A percentile compares a stretch with the other conserved stretches of the same genome.
Evolutionary conservation across 495 filamentous ascomycete genomes (phyloP).

Genomic region (Penicillium egyptiacum): DNA sequence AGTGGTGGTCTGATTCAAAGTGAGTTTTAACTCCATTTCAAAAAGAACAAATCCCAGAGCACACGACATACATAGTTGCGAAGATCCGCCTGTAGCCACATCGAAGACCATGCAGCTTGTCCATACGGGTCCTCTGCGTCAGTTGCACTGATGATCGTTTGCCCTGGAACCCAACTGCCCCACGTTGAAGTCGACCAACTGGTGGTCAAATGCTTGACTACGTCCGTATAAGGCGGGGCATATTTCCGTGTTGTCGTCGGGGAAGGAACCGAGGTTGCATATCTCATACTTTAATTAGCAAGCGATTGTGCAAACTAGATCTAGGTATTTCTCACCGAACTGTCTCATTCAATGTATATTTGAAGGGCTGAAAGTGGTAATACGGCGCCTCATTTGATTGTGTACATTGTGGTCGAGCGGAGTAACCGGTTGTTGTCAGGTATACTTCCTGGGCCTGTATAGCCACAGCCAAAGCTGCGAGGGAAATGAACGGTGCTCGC

Average conservation of each 20-base stretch:
- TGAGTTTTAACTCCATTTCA: background rate
- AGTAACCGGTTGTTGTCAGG: slow-evolving; percentile 23
- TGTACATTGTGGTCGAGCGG: slow-evolving; percentile 28
- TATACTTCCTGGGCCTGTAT: slow-evolving; percentile 27
- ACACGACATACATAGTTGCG: slow-evolving; percentile 27
- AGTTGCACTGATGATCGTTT: slow-evolving; percentile 28
- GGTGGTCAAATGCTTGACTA: slow-evolving; percentile 18
- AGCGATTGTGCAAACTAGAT: background rate
- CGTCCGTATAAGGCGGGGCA: slow-evolving; percentile 23
- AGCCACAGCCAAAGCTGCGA: slow-evolving; percentile 12
- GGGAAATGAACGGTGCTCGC: background rate
- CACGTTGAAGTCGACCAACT: slow-evolving; percentile 29
- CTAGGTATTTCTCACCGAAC: slow-evolving; percentile 18
- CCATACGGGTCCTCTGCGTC: slow-evolving; percentile 33
- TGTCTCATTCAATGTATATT: slow-evolving; percentile 27
- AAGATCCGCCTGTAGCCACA: slow-evolving; percentile 31
- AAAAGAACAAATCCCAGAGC: background rate
- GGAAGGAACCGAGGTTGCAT: slow-evolving; percentile 30
- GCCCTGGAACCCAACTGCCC: slow-evolving; percentile 33
- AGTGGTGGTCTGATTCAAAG: slow-evolving; percentile 21
- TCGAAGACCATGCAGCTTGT: slow-evolving; percentile 37
- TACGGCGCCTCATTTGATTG: slow-evolving; percentile 14
- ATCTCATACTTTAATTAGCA: slow-evolving; percentile 17
- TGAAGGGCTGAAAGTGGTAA: slow-evolving; percentile 29
- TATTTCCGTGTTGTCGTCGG: slow-evolving; percentile 27